phyloP scores from a whole-genome alignment of 495 filamentous ascomycete genomes.

The Parachaetomium inaequale region DNA sequence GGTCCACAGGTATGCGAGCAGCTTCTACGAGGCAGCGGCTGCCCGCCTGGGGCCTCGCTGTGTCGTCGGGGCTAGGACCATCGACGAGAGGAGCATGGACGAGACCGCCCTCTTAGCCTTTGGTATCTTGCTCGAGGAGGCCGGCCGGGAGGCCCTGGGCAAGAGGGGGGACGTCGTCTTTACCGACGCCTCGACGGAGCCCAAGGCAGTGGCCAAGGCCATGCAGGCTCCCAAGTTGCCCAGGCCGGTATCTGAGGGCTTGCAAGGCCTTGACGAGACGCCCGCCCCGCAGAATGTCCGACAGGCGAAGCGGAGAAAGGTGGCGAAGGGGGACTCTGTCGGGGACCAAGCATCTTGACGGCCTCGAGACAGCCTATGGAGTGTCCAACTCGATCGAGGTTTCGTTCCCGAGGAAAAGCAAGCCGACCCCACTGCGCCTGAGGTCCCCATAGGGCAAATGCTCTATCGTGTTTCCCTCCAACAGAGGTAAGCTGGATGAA shows the following conservation, averaged over 20 bases:
- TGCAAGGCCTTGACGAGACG: background rate
- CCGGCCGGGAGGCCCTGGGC: constrained; percentile 59
- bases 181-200: constrained; percentile 54
- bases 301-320: constrained; percentile 3
- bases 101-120: constrained; percentile 79
- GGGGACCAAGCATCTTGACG: background rate
- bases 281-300: background rate
- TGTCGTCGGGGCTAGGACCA: constrained; percentile 7
- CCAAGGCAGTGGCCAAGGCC: background rate
- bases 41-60: constrained; percentile 27
- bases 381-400: background rate
- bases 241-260: background rate
- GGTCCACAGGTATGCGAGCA: constrained; percentile 68
- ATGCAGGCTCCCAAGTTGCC: background rate
- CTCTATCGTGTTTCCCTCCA: too few species aligned
- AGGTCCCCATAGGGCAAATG: too few species aligned
- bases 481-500: too few species aligned
- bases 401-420: background rate
- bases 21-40: constrained; percentile 58
- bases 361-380: background rate
- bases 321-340: background rate
- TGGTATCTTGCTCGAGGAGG: constrained; percentile 80
- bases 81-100: constrained; percentile 68
- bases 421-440: too few species aligned
- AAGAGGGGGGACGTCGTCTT: constrained; percentile 71